Evolutionary conservation across 2,329 filamentous ascomycete species (phyloP).

Genomic region (Teratosphaeriaceae sp.): DNA sequence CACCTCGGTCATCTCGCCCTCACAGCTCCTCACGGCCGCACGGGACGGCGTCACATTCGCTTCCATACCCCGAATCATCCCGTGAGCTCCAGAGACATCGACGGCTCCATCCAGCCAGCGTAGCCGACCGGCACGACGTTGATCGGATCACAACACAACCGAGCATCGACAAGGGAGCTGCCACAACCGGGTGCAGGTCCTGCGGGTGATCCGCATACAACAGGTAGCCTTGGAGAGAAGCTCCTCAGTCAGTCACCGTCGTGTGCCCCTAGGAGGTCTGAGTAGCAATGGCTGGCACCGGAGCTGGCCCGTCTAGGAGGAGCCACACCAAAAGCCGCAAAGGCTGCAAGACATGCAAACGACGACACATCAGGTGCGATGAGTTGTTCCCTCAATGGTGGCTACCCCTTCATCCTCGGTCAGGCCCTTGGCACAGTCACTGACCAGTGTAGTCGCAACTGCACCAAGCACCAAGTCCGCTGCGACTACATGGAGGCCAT

Average conservation of each 20-base stretch:
- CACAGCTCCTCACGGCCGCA: background rate
- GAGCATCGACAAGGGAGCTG: background rate
- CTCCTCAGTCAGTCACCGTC: background rate
- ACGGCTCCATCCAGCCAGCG: too few relatives aligned
- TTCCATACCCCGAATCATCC: background rate
- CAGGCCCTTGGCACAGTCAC: background rate
- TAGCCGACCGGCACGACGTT: too few relatives aligned
- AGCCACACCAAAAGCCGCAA: constrained; percentile 99
- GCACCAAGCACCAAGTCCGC: constrained; percentile 96
- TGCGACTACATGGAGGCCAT: constrained; percentile 95
- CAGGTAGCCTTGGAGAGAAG: background rate
- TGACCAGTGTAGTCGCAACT: constrained; percentile 66
- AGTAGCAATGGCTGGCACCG: constrained; percentile 75
- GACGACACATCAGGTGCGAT: constrained; percentile 94
- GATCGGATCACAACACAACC: too few relatives aligned
- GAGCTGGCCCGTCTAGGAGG: constrained; percentile 80
- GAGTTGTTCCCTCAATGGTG: constrained; percentile 97
- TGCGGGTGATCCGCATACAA: background rate
- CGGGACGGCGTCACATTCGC: background rate
- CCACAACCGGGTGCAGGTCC: background rate
- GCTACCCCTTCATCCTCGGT: constrained; percentile 16
- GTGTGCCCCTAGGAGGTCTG: background rate
- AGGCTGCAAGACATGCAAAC: constrained; percentile 97
- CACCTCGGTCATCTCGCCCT: background rate
- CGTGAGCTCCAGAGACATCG: too few relatives aligned